These are phyloP conservation scores for Piloderma croceum DNA, from an alignment of 768 basidiomycete species.

Conservation along the genomic window DNA sequence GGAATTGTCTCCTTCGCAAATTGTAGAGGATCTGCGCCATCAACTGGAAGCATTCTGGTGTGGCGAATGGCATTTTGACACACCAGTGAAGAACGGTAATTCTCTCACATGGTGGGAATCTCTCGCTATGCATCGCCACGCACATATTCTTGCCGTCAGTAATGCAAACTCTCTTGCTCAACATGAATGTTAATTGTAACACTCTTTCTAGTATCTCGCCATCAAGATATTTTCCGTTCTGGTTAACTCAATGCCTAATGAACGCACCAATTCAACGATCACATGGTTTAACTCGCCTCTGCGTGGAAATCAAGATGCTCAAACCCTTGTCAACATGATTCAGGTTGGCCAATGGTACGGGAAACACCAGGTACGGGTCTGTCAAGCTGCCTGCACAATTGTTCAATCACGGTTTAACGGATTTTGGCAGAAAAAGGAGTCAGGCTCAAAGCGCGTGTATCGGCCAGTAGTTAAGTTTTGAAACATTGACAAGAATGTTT, in stretches of 20 bases:
- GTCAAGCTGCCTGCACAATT: too few species aligned
- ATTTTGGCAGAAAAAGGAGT: neutral
- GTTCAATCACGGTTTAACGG: too few species aligned
- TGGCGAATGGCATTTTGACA: slow-evolving; percentile 8
- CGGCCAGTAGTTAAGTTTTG: slow-evolving; percentile 14
- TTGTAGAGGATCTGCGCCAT: slow-evolving; percentile 4
- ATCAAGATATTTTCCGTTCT: slow-evolving; percentile 19
- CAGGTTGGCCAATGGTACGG: slow-evolving; percentile 9
- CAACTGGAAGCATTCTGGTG: slow-evolving; percentile 4
- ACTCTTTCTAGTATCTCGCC: slow-evolving; percentile 13
- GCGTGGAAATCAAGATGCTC: slow-evolving; percentile 13
- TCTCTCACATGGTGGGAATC: slow-evolving; percentile 3
- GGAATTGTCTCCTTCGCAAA: too few species aligned
- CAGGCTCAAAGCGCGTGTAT: slow-evolving; percentile 4
- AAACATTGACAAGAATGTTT: slow-evolving; percentile 6
- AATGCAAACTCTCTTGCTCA: neutral
- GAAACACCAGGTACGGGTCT: too few species aligned
- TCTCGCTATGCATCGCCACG: neutral
- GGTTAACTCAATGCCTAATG: slow-evolving; percentile 26
- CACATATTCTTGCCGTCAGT: slow-evolving; percentile 5
- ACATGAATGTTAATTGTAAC: neutral
- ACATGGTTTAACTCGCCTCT: slow-evolving; percentile 24
- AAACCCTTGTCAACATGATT: slow-evolving; percentile 12
- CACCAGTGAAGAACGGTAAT: neutral
- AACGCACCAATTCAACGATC: slow-evolving; percentile 17